Evolutionary conservation across 208 protist species (phyloP), one percentile per base, ranked within the genome.

Genomic region (Crithidia mellificae): DNA sequence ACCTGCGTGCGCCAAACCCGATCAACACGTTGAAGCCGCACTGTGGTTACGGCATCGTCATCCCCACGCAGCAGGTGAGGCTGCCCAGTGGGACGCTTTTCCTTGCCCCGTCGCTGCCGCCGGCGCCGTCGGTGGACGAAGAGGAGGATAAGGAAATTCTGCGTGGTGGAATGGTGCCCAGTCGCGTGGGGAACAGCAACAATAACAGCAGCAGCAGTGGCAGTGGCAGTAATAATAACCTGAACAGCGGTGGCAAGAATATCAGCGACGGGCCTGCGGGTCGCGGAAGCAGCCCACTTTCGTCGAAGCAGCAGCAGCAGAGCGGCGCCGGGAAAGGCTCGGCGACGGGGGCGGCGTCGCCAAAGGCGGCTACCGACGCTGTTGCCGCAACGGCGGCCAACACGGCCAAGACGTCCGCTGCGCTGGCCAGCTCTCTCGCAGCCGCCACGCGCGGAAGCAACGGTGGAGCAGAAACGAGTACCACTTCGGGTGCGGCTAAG

Each of bases 21-120:
- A 94, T 97, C 67, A 97, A 97, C 72, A 90, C 90, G 6, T 79
- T 97, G 56, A 84, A 85, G 49, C 84, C 90, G 36, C 92, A 97
- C 25, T 89, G 84, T 66, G 92, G 92, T 7, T 91, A 92, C 67
- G 57, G 91, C 41, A 78, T 97, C 14, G 74, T 87, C 65, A 80
- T 96, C 20, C 87, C 88, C 6, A 75, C 68, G 20, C 65, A 70
- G 41, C 58, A 62, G 57, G 62, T 73, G 27, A 38, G 36, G 39
- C 53, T 71, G 51, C 68, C 72, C 30, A 70, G 67, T 39, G 52
- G 67, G 22, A 55, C 64, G 39, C 62, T 82, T 8, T 68, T 77
- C 53, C 57, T 73, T 29, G 73, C 66, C n/a, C 67, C 63, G 12
- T 50, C 58, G 44, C 20, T 64, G 58, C 58, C 58, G 17, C 50